Evolutionary conservation across 345 rosid species (phyloP).

Genomic region (rapeseed (Brassica napus)): DNA sequence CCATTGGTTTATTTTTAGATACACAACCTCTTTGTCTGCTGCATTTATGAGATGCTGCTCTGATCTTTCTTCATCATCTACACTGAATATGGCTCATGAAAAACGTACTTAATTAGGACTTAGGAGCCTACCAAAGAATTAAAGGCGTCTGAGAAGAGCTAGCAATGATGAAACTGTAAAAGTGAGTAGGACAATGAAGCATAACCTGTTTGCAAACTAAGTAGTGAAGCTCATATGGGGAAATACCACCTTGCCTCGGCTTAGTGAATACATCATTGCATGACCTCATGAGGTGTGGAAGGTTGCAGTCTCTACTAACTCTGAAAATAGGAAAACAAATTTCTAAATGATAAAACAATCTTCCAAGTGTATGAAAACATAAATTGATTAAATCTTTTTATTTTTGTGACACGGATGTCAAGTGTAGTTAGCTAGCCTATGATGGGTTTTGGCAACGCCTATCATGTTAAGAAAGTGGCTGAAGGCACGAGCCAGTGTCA

Average conservation of each 20-base stretch:
- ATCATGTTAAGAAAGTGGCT: slow-evolving; percentile 87
- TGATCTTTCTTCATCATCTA: too few species aligned
- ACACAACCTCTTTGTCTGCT: too few species aligned
- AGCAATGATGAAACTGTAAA: neutral
- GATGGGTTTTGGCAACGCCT: slow-evolving; percentile 94
- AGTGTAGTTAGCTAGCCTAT: slow-evolving; percentile 48
- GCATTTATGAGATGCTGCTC: too few species aligned
- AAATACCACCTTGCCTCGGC: slow-evolving; percentile 72
- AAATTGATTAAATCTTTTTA: neutral
- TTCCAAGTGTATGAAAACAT: neutral
- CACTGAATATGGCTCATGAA: too few species aligned
- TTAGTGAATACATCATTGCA: slow-evolving; percentile 79
- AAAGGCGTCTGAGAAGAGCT: neutral
- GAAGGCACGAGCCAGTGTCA: slow-evolving; percentile 79
- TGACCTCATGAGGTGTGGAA: slow-evolving; percentile 62
- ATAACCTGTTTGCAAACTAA: slow-evolving; percentile 87
- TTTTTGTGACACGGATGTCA: neutral
- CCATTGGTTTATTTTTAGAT: neutral
- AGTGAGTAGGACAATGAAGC: slow-evolving; percentile 5
- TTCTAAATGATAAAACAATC: slow-evolving; percentile 6
- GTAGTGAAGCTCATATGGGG: slow-evolving; percentile 69
- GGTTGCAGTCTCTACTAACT: slow-evolving; percentile 62
- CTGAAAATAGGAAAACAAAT: slow-evolving; percentile 43
- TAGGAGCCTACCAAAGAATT: too few species aligned
- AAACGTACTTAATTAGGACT: too few species aligned